These are phyloP conservation scores for Mycosphaerelloides madeirae DNA, from an alignment of 2,329 filamentous ascomycete species.

Conservation along the genomic window DNA sequence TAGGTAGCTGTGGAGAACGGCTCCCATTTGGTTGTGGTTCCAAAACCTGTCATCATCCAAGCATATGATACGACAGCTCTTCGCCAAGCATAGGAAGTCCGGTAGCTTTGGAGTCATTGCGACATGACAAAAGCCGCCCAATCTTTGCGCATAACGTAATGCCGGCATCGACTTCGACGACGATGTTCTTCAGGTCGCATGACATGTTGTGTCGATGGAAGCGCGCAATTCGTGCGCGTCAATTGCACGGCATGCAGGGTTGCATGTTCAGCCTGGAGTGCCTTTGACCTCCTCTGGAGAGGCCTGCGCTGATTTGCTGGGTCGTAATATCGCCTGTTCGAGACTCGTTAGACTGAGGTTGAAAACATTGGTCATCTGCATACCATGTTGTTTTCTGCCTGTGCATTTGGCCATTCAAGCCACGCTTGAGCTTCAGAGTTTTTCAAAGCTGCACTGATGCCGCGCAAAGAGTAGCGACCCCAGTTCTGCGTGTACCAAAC, in stretches of 20 bases:
- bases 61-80: too few species aligned
- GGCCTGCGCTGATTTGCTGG: not conserved
- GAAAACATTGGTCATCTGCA: not conserved
- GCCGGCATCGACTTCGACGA: too few species aligned
- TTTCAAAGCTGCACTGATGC: slow-evolving; percentile 14
- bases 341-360: not conserved
- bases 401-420: slow-evolving; percentile 24
- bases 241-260: too few species aligned
- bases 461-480: slow-evolving; percentile 19
- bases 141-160: too few species aligned
- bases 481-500: slow-evolving; percentile 21
- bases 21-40: too few species aligned
- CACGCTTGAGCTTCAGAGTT: slow-evolving; percentile 17
- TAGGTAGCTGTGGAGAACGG: too few species aligned
- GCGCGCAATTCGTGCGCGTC: too few species aligned
- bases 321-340: not conserved
- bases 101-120: not conserved
- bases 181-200: too few species aligned
- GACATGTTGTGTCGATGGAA: too few species aligned
- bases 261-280: too few species aligned
- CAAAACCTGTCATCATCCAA: too few species aligned
- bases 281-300: not conserved
- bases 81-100: too few species aligned
- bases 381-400: slow-evolving; percentile 14
- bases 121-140: not conserved